Percentiles rank a stretch among this genome's conserved stretches.
These are phyloP conservation scores for Sarocladium kiliense DNA, from an alignment of 2,329 filamentous ascomycete species.

Conservation along the genomic window DNA sequence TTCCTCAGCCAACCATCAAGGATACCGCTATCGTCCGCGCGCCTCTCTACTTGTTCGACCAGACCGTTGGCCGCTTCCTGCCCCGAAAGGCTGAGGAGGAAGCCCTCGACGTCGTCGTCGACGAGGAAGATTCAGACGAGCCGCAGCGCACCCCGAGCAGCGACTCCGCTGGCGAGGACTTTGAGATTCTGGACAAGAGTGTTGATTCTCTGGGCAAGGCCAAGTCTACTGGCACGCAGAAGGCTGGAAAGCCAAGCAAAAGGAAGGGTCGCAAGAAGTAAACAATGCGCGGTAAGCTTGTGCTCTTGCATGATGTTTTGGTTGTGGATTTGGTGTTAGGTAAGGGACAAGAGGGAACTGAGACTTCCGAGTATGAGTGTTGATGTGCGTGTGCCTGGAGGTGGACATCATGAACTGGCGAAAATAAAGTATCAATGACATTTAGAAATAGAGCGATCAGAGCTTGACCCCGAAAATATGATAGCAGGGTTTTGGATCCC, in stretches of 20 bases:
- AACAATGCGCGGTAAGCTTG: slow-evolving; percentile 29
- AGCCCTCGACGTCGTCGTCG: slow-evolving; percentile 32
- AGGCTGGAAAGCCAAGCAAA: slow-evolving; percentile 44
- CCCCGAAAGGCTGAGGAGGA: slow-evolving; percentile 29
- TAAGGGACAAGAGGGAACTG: background rate
- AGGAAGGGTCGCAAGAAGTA: slow-evolving; percentile 45
- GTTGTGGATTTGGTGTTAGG: background rate
- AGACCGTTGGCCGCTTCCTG: slow-evolving; percentile 47
- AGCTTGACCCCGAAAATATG: background rate
- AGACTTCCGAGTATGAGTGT: background rate
- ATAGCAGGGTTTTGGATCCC: no score
- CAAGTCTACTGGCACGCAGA: slow-evolving; percentile 44
- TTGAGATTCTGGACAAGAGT: slow-evolving; percentile 59
- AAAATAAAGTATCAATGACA: slow-evolving; percentile 1
- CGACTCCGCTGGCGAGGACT: slow-evolving; percentile 55
- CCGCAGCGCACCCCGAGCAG: slow-evolving; percentile 49
- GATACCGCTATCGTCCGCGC: slow-evolving; percentile 81
- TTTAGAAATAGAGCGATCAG: background rate
- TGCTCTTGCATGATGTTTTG: background rate
- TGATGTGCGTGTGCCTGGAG: background rate
- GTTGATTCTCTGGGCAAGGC: slow-evolving; percentile 47
- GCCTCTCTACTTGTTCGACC: slow-evolving; percentile 66
- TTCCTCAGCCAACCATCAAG: slow-evolving; percentile 67
- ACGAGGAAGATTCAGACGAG: slow-evolving; percentile 41
- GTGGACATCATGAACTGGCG: background rate